These are phyloP conservation scores for Fraxinus ornus DNA, from an alignment of 305 asterid genomes.

Conservation along the genomic window DNA sequence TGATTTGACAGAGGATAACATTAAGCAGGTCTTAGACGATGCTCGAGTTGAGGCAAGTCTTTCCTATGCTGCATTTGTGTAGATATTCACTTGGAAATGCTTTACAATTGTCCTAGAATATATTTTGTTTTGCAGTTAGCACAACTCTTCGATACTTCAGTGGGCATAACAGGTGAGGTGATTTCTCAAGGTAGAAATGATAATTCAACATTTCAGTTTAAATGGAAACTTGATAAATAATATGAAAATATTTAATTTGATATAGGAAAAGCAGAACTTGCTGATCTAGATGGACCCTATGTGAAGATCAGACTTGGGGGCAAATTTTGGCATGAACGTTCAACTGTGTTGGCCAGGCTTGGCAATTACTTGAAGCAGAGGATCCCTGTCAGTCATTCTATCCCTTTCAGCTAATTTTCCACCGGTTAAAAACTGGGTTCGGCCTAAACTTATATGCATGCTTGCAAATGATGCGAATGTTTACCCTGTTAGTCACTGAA, in stretches of 20 bases:
- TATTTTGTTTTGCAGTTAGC: conserved; percentile 57
- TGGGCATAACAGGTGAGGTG: conserved; percentile 95
- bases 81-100: neutral
- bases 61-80: neutral
- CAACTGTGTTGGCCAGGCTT: conserved; percentile 69
- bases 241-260: neutral
- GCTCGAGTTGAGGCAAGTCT: conserved; percentile 66
- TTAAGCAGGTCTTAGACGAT: conserved; percentile 57
- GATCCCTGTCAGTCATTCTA: conserved; percentile 61
- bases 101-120: neutral
- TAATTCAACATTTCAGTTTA: neutral
- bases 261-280: conserved; percentile 82
- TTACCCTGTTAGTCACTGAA: neutral
- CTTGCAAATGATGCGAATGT: neutral
- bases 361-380: conserved; percentile 95
- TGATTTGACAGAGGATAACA: conserved; percentile 83
- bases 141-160: conserved; percentile 78
- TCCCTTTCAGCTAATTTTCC: neutral
- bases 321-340: conserved; percentile 83
- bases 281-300: conserved; percentile 85
- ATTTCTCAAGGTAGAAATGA: conserved; percentile 1
- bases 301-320: conserved; percentile 85
- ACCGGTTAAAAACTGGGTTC: neutral
- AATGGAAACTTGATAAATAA: neutral
- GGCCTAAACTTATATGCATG: neutral